Evolutionary conservation across 208 protist species (phyloP).

Genomic region (Crithidia mellificae): DNA sequence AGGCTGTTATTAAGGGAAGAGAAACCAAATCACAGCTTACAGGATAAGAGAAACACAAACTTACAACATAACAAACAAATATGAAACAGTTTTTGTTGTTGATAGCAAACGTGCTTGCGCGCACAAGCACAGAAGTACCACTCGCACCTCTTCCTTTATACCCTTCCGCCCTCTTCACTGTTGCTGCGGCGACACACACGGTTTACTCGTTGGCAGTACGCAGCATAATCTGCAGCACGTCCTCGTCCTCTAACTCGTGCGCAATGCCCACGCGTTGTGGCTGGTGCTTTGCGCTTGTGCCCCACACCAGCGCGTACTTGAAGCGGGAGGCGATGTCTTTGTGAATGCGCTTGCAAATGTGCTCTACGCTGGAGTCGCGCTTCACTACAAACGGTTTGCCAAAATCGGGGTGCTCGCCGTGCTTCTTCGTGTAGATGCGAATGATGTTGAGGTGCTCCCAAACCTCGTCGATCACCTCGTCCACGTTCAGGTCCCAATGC

Average conservation of each 20-base stretch:
- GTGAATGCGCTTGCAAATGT: constrained; percentile 95
- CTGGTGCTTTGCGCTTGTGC: constrained; percentile 95
- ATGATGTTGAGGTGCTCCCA: constrained; percentile 97
- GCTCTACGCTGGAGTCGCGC: constrained; percentile 81
- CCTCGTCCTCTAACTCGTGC: constrained; percentile 89
- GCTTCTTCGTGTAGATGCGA: constrained; percentile 97
- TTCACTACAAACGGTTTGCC: constrained; percentile 93
- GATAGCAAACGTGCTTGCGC: too few relatives aligned
- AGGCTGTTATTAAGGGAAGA: too few relatives aligned
- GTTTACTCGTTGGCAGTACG: constrained; percentile 86
- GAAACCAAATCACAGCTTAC: constrained; percentile 2
- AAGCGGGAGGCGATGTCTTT: constrained; percentile 92
- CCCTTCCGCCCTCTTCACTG: too few relatives aligned
- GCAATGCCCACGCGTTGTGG: constrained; percentile 94
- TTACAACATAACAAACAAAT: too few relatives aligned
- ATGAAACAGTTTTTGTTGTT: too few relatives aligned
- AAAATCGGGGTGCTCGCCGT: constrained; percentile 95
- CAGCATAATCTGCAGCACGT: constrained; percentile 93
- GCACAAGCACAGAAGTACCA: too few relatives aligned
- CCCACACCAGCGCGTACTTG: constrained; percentile 96
- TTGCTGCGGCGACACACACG: background rate
- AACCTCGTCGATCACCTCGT: constrained; percentile 94
- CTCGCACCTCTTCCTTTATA: too few relatives aligned
- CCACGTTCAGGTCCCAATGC: constrained; percentile 93
- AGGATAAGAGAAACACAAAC: background rate